Evolutionary conservation across 2,329 filamentous ascomycete species (phyloP).

Genomic region (Monilinia fructicola): DNA sequence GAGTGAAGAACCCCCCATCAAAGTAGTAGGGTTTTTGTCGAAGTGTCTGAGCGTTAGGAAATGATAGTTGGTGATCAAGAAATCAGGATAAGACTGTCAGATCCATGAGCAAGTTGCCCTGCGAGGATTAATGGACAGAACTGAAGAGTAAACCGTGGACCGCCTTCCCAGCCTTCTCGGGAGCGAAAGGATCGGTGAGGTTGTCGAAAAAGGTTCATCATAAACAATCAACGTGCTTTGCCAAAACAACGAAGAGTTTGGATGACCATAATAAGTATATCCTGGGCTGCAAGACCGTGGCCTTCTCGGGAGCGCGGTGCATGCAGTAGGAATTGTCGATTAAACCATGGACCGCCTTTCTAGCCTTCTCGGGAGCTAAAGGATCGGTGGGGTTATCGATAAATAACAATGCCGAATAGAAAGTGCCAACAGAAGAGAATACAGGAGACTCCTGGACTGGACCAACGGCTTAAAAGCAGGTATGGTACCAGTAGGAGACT

Average conservation of each 20-base stretch:
- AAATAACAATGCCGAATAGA: background rate
- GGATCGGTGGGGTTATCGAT: background rate
- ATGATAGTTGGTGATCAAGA: background rate
- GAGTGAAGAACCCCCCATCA: background rate
- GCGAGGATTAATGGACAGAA: background rate
- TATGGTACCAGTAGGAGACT: background rate
- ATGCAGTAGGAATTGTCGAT: slow-evolving; percentile 1
- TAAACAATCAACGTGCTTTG: background rate
- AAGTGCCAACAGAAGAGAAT: background rate
- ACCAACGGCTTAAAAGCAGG: background rate
- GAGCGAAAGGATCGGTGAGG: background rate
- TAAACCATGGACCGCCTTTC: background rate
- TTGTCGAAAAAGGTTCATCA: background rate
- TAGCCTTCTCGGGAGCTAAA: background rate
- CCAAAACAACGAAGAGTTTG: background rate
- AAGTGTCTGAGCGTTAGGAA: background rate
- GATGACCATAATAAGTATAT: background rate
- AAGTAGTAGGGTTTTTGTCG: background rate
- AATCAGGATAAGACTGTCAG: background rate
- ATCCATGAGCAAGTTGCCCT: background rate
- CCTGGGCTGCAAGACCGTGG: background rate
- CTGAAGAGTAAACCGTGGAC: background rate
- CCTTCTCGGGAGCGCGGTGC: background rate
- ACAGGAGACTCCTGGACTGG: background rate
- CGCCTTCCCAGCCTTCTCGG: background rate